Conservation (phyloP, 2,329 filamentous ascomycete genomes). For the Colletotrichum shisoi region DNA sequence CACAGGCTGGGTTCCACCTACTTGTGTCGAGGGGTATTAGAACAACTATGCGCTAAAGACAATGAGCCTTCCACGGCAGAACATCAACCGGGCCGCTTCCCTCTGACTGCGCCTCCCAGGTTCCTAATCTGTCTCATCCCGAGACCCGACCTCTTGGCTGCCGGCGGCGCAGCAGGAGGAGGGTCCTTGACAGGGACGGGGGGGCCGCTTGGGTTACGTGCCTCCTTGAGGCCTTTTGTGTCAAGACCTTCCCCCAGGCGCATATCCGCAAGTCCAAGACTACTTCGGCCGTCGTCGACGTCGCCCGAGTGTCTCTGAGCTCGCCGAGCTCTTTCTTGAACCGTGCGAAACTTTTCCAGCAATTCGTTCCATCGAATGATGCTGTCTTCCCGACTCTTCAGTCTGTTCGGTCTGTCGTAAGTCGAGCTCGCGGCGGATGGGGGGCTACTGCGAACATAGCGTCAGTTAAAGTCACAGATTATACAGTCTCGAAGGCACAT, state of each 20-base stretch:
- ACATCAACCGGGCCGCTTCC: constrained; percentile 56
- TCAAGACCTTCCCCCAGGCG: constrained; percentile 53
- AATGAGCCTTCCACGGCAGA: constrained; percentile 42
- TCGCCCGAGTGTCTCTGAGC: constrained; percentile 67
- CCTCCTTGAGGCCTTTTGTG: constrained; percentile 54
- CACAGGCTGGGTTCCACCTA: constrained; percentile 4
- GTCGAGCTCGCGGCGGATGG: constrained; percentile 60
- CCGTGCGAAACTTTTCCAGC: constrained; percentile 90
- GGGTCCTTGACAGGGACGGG: constrained; percentile 61
- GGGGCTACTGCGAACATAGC: constrained; percentile 41
- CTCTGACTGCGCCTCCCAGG: constrained; percentile 74
- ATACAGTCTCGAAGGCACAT: constrained; percentile 44
- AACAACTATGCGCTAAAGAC: constrained; percentile 21
- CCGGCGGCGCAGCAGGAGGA: constrained; percentile 50
- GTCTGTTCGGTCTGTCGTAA: constrained; percentile 77
- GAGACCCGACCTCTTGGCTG: constrained; percentile 68
- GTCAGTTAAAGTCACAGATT: constrained; percentile 44
- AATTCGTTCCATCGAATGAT: constrained; percentile 91
- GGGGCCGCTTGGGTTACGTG: constrained; percentile 47
- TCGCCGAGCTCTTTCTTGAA: constrained; percentile 85
- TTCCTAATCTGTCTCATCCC: constrained; percentile 72
- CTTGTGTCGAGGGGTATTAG: constrained; percentile 27
- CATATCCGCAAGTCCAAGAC: constrained; percentile 55
- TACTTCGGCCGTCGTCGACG: constrained; percentile 56
- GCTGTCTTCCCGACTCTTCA: constrained; percentile 83